phyloP scores from a whole-genome alignment of 345 rosid species.

The Anacardium occidentale region DNA sequence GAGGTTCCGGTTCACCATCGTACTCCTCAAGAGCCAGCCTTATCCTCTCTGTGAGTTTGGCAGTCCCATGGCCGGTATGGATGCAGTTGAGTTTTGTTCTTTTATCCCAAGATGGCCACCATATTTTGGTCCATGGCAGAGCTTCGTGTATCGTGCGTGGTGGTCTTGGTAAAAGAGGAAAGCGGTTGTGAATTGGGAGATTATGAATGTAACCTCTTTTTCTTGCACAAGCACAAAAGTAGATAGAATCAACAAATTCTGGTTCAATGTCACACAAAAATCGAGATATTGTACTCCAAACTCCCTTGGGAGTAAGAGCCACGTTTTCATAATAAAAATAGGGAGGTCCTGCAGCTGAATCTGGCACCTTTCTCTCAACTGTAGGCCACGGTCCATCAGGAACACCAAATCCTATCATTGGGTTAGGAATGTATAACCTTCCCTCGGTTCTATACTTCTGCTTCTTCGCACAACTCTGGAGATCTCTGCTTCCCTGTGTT shows the following conservation, averaged over 20 bases:
- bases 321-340: conserved; percentile 36
- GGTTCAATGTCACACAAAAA: conserved; percentile 24
- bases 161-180: conserved; percentile 26
- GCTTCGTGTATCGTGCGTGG: conserved; percentile 26
- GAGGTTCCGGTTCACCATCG: conserved; percentile 14
- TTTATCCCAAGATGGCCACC: conserved; percentile 3
- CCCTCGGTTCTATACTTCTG: background rate
- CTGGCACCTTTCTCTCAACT: conserved; percentile 16
- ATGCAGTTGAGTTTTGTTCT: conserved; percentile 25
- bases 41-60: conserved; percentile 21
- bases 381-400: conserved; percentile 6
- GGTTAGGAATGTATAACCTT: conserved; percentile 16
- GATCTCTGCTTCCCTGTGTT: background rate
- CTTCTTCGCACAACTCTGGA: background rate
- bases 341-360: conserved; percentile 16
- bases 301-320: conserved; percentile 31
- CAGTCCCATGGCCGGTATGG: conserved; percentile 12
- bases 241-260: conserved; percentile 31
- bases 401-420: conserved; percentile 37
- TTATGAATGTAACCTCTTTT: conserved; percentile 42
- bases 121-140: conserved; percentile 16
- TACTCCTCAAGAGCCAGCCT: conserved; percentile 18
- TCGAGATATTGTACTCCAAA: conserved; percentile 27
- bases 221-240: conserved; percentile 30
- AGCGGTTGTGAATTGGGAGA: conserved; percentile 32